phyloP scores from a whole-genome alignment of 768 basidiomycete species.

The Boletus vinaceobasis region DNA sequence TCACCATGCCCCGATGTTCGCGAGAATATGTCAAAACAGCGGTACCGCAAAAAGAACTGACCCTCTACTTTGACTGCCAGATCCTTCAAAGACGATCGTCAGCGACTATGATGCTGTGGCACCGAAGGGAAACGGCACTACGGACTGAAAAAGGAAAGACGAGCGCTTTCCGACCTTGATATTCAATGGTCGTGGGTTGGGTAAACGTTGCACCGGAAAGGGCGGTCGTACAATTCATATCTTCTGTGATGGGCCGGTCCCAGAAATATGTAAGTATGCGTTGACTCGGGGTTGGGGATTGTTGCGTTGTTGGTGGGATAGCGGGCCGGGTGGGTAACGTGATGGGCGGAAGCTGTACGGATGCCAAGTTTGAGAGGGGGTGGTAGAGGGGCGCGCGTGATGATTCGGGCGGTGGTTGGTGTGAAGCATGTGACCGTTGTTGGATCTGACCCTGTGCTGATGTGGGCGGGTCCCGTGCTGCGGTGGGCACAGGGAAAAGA shows the following conservation, averaged over 20 bases:
- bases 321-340: conserved; percentile 12
- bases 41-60: conserved; percentile 66
- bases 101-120: not conserved
- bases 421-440: conserved; percentile 12
- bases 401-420: conserved; percentile 1
- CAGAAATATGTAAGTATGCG: conserved; percentile 44
- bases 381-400: conserved; percentile 15
- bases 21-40: conserved; percentile 61
- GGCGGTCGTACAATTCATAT: conserved; percentile 42
- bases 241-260: conserved; percentile 43
- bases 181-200: conserved; percentile 52
- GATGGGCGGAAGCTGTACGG: conserved; percentile 23
- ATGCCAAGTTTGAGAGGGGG: conserved; percentile 10
- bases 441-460: conserved; percentile 7
- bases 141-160: conserved; percentile 65
- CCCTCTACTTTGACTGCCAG: conserved; percentile 66
- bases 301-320: conserved; percentile 2
- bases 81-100: conserved; percentile 41
- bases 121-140: conserved; percentile 10
- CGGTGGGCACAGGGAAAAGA: conserved; percentile 56
- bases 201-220: conserved; percentile 63
- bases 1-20: conserved; percentile 26
- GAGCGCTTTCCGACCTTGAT: conserved; percentile 48
- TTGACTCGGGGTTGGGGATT: conserved; percentile 14
- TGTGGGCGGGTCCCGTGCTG: conserved; percentile 7